Evolutionary conservation across 225 moss, liverwort and hornwort genomes (phyloP).

Genomic region (Marchantia polymorpha): DNA sequence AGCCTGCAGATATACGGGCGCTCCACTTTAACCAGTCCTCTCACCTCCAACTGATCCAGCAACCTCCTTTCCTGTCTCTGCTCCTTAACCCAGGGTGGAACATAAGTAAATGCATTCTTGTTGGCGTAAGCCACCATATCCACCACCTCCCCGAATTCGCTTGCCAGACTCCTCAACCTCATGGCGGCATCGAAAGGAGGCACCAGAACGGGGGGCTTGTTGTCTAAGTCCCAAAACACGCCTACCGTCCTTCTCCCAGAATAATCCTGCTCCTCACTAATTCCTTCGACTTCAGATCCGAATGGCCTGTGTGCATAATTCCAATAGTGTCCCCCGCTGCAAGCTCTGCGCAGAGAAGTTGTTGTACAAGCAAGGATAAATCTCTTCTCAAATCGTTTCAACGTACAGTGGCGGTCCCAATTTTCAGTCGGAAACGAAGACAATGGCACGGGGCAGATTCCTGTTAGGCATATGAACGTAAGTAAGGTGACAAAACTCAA

Average conservation of each 20-base stretch:
- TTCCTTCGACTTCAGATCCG: not conserved
- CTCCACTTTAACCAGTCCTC: conserved; percentile 41
- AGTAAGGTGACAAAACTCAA: not conserved
- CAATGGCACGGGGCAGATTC: not conserved
- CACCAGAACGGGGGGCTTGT: conserved; percentile 62
- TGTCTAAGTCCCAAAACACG: conserved; percentile 75
- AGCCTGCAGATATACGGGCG: conserved; percentile 63
- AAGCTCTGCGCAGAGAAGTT: not conserved
- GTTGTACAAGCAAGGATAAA: not conserved
- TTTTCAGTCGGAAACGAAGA: not conserved
- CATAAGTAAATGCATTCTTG: conserved; percentile 58
- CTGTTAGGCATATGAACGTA: not conserved
- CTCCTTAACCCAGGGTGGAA: conserved; percentile 72
- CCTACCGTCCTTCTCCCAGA: conserved; percentile 41
- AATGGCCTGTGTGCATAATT: not conserved
- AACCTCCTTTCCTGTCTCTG: conserved; percentile 56
- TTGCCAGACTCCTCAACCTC: conserved; percentile 45
- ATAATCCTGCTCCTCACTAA: conserved; percentile 11
- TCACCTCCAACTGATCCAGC: conserved; percentile 57
- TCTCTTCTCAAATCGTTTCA: not conserved
- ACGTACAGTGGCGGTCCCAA: not conserved
- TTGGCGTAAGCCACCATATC: conserved; percentile 78
- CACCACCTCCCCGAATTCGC: conserved; percentile 65
- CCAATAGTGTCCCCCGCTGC: not conserved
- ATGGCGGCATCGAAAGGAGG: conserved; percentile 59